A percentile compares a stretch with the other conserved stretches of the same genome.
Evolutionary conservation across 139 green algal genomes (phyloP).

Genomic region (Coccomyxa sp.): DNA sequence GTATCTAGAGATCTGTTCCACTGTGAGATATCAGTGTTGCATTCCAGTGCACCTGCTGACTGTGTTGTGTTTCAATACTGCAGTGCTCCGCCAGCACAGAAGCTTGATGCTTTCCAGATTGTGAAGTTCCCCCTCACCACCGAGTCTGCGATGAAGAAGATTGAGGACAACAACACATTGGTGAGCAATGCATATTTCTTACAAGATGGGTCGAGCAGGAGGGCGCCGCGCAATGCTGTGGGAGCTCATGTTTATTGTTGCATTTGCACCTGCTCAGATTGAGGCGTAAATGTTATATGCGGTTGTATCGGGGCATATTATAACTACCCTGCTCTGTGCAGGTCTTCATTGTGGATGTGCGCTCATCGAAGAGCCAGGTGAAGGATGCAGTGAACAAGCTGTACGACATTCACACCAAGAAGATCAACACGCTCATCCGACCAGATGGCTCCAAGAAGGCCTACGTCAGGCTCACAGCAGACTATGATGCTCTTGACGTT

Average conservation of each 20-base stretch:
- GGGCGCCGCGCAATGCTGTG: not conserved
- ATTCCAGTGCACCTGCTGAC: not conserved
- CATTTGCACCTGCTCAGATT: too few species aligned
- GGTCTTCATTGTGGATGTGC: constrained; percentile 92
- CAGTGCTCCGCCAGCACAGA: constrained; percentile 63
- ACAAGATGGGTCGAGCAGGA: not conserved
- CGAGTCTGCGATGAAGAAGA: constrained; percentile 99
- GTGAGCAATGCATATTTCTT: constrained; percentile 29
- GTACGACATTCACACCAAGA: constrained; percentile 98
- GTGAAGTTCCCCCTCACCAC: constrained; percentile 98
- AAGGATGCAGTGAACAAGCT: constrained; percentile 86
- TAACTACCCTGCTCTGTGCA: constrained; percentile 16
- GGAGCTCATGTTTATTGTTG: too few species aligned
- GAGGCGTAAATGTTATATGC: not conserved
- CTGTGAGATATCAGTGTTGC: too few species aligned
- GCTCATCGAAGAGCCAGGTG: constrained; percentile 90
- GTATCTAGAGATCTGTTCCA: too few species aligned
- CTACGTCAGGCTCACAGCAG: constrained; percentile 91
- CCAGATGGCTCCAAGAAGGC: constrained; percentile 98
- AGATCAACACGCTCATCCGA: constrained; percentile 98
- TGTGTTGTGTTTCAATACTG: constrained; percentile 4
- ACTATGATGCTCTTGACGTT: constrained; percentile 99
- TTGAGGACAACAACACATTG: constrained; percentile 99
- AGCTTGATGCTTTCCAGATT: constrained; percentile 81
- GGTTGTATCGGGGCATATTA: not conserved